These are phyloP conservation scores for Sphaerobolus stellatus DNA, from an alignment of 1,284 basidiomycete genomes.

Conservation along the genomic window DNA sequence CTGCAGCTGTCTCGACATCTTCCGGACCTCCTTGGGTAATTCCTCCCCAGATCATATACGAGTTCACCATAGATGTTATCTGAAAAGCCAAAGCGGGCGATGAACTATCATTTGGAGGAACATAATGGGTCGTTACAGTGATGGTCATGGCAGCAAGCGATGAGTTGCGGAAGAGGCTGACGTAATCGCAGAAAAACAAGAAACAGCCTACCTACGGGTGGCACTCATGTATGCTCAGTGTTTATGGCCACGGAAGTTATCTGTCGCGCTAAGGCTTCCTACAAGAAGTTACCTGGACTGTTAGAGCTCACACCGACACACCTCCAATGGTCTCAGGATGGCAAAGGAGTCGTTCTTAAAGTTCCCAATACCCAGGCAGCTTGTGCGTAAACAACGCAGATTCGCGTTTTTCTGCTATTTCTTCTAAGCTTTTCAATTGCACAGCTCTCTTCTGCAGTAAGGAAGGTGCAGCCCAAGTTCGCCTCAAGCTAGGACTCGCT, in stretches of 20 bases:
- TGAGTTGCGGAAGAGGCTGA: not conserved
- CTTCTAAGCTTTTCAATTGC: not conserved
- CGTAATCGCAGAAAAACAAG: not conserved
- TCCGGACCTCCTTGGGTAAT: slow-evolving; percentile 49
- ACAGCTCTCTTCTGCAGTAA: slow-evolving; percentile 81
- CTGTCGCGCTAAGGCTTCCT: slow-evolving; percentile 71
- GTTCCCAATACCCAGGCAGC: slow-evolving; percentile 58
- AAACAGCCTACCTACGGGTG: not conserved
- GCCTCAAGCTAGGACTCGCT: slow-evolving; percentile 67
- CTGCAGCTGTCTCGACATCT: slow-evolving; percentile 47
- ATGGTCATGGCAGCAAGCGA: not conserved
- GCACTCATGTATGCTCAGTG: slow-evolving; percentile 12
- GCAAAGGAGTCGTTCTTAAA: slow-evolving; percentile 59
- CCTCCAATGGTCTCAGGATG: slow-evolving; percentile 73
- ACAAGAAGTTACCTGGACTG: slow-evolving; percentile 74
- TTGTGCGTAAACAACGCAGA: slow-evolving; percentile 51
- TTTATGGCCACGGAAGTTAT: slow-evolving; percentile 53
- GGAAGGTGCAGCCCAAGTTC: slow-evolving; percentile 71
- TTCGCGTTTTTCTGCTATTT: not conserved
- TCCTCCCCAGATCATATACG: slow-evolving; percentile 84
- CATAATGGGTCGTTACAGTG: slow-evolving; percentile 5
- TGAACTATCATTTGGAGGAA: slow-evolving; percentile 39
- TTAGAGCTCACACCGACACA: slow-evolving; percentile 67
- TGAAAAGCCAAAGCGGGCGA: slow-evolving; percentile 67
- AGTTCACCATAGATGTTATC: slow-evolving; percentile 65